These are phyloP conservation scores for Maudiozyma saulgeensis DNA, from an alignment of 805 yeast genomes.

Conservation along the genomic window DNA sequence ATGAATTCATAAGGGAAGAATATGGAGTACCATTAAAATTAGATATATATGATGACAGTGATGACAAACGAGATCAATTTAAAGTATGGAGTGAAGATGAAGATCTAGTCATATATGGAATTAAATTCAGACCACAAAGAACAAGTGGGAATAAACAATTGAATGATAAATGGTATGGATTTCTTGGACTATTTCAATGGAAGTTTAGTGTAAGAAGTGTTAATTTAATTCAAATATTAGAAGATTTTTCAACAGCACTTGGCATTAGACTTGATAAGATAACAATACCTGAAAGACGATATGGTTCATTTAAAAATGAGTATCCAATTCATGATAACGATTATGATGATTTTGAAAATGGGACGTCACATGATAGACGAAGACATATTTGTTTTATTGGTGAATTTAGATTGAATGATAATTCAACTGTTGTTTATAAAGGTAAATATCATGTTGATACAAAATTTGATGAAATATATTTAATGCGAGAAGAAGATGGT, in stretches of 20 bases:
- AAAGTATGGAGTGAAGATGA: conserved; percentile 27
- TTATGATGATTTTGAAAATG: conserved; percentile 2
- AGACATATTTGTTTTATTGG: conserved; percentile 27
- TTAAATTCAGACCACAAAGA: conserved; percentile 11
- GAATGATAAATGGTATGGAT: conserved; percentile 17
- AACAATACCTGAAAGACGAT: conserved; percentile 17
- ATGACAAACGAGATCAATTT: conserved; percentile 11
- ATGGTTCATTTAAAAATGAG: conserved; percentile 23
- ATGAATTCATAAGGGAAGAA: conserved; percentile 25
- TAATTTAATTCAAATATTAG: conserved; percentile 10
- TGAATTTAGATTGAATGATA: conserved; percentile 17
- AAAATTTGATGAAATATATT: conserved; percentile 22
- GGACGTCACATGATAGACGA: conserved; percentile 8
- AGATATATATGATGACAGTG: conserved; percentile 5
- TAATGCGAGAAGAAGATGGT: conserved; percentile 21
- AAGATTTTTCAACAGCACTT: conserved; percentile 11
- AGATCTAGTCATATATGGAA: conserved; percentile 23
- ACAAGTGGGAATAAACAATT: conserved; percentile 1
- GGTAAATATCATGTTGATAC: conserved; percentile 28
- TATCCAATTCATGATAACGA: conserved; percentile 17
- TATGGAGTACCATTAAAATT: conserved; percentile 24
- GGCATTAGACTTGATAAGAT: conserved; percentile 22
- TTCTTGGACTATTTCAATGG: conserved; percentile 22
- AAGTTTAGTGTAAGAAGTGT: conserved; percentile 19
- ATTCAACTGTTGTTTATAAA: conserved; percentile 19